Evolutionary conservation across 805 yeast species (phyloP).

Genomic region (Nakazawaea peltata): DNA sequence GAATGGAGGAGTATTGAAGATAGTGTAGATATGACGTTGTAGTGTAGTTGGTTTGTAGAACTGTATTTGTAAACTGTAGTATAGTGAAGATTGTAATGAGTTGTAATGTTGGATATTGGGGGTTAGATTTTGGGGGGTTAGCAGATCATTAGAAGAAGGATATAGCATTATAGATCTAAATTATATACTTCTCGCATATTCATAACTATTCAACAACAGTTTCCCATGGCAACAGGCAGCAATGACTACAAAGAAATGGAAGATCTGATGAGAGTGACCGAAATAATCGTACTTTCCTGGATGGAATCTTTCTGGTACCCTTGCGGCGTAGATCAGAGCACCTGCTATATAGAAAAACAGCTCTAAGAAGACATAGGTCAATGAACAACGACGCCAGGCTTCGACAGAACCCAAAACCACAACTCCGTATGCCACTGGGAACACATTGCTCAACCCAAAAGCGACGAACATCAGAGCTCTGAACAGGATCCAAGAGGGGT

Average conservation of each 20-base stretch:
- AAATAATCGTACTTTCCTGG: slow-evolving; percentile 62
- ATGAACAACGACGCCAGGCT: slow-evolving; percentile 42
- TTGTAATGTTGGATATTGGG: too few relatives aligned
- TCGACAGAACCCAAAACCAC: slow-evolving; percentile 38
- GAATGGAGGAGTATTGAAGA: slow-evolving; percentile 8
- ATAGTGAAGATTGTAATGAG: too few relatives aligned
- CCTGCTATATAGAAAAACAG: slow-evolving; percentile 73
- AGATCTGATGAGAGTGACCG: slow-evolving; percentile 83
- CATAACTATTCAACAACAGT: slow-evolving; percentile 34
- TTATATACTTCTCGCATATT: background rate
- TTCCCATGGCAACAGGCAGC: slow-evolving; percentile 71
- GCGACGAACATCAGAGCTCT: slow-evolving; percentile 72
- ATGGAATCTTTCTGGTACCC: slow-evolving; percentile 65
- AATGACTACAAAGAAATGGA: slow-evolving; percentile 67
- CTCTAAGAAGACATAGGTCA: slow-evolving; percentile 59
- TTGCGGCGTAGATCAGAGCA: slow-evolving; percentile 67
- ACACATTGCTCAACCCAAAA: slow-evolving; percentile 71
- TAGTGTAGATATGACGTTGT: background rate
- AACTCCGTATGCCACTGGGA: slow-evolving; percentile 59
- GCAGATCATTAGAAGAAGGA: too few relatives aligned
- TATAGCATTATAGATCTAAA: background rate
- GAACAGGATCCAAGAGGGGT: slow-evolving; percentile 64
- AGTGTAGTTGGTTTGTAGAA: too few relatives aligned
- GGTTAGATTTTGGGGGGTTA: too few relatives aligned
- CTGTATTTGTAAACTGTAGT: too few relatives aligned